Percentiles rank a stretch among this genome's conserved stretches.
Conservation (phyloP, 164 flowering plant genomes). For the Dillenia suffruticosa region DNA sequence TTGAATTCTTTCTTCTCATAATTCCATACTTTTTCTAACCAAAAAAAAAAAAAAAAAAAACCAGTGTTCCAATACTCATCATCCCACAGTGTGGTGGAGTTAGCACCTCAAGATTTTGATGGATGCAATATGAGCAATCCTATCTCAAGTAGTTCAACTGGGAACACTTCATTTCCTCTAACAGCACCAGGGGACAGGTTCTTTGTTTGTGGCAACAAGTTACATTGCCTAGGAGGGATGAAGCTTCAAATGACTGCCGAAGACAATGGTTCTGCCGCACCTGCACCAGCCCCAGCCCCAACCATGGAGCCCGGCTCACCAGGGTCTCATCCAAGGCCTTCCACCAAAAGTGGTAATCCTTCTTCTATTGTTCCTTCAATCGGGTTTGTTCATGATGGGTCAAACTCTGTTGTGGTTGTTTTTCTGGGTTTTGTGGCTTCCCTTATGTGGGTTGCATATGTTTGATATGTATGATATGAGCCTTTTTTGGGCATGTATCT, state of each 20-base stretch:
- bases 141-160: constrained; percentile 20
- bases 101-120: constrained; percentile 25
- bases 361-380: constrained; percentile 17
- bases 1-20: too few relatives aligned
- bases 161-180: constrained; percentile 46
- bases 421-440: constrained; percentile 15
- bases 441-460: not conserved
- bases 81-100: constrained; percentile 39
- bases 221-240: constrained; percentile 64
- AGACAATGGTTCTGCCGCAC: constrained; percentile 14
- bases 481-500: too few relatives aligned
- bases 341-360: constrained; percentile 32
- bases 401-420: constrained; percentile 8
- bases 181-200: constrained; percentile 35
- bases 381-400: constrained; percentile 12
- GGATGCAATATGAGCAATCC: constrained; percentile 39
- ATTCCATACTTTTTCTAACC: too few relatives aligned
- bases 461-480: not conserved
- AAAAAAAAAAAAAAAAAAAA: not conserved
- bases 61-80: constrained; percentile 73
- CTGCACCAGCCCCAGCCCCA: constrained; percentile 31
- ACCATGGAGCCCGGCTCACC: not conserved
- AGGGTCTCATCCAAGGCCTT: constrained; percentile 18
- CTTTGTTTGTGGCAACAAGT: constrained; percentile 43
- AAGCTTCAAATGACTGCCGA: constrained; percentile 41